Percentiles rank a stretch among this genome's conserved stretches.
phyloP scores from a whole-genome alignment of 495 filamentous ascomycete species.

The Penicillium steckii region DNA sequence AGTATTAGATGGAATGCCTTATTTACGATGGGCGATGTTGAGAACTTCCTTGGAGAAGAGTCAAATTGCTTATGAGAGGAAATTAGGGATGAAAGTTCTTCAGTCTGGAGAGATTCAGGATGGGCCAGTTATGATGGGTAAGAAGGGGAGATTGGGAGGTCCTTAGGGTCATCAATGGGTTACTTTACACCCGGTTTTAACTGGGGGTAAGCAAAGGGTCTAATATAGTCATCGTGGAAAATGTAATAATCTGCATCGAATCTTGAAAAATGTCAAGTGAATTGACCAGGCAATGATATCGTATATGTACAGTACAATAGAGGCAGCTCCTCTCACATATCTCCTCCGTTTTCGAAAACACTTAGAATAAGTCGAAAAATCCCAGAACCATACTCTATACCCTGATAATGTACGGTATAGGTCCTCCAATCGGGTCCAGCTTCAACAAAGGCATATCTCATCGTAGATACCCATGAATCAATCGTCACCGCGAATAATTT shows the following conservation, averaged over 20 bases:
- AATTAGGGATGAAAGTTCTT: conserved; percentile 47
- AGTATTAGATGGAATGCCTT: conserved; percentile 50
- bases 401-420: too few species aligned
- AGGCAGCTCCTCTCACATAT: conserved; percentile 4
- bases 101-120: conserved; percentile 21
- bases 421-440: too few species aligned
- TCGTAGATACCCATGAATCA: neutral
- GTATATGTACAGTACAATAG: conserved; percentile 28
- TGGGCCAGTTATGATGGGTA: conserved; percentile 27
- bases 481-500: neutral
- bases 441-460: too few species aligned
- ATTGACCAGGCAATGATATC: conserved; percentile 27
- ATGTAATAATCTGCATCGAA: too few species aligned
- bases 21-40: conserved; percentile 55
- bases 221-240: too few species aligned
- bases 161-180: too few species aligned
- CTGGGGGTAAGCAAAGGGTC: neutral
- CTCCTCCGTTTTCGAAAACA: too few species aligned
- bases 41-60: conserved; percentile 37
- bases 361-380: too few species aligned
- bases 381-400: too few species aligned
- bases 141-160: conserved; percentile 5
- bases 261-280: conserved; percentile 4
- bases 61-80: conserved; percentile 46
- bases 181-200: neutral